Percentiles rank a stretch among this genome's conserved stretches.
These are phyloP conservation scores for Botrytis tulipae DNA, from an alignment of 2,329 filamentous ascomycete genomes.

Conservation along the genomic window DNA sequence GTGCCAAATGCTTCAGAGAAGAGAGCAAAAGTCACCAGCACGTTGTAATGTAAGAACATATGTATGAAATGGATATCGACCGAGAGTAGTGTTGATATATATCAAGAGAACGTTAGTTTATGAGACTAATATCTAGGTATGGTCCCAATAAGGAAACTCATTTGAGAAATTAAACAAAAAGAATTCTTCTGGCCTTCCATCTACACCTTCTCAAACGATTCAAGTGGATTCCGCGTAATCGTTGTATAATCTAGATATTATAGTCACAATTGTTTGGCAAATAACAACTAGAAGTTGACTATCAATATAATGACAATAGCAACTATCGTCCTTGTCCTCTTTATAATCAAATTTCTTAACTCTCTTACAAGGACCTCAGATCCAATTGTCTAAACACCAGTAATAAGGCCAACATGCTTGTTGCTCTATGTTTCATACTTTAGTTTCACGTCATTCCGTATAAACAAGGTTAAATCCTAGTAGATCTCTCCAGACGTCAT, in stretches of 20 bases:
- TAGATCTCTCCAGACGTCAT: rapidly evolving
- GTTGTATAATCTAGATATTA: neutral
- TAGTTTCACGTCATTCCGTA: rapidly evolving
- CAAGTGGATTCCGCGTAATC: neutral
- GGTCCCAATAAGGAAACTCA: neutral
- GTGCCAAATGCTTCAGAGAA: neutral
- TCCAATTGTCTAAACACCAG: rapidly evolving
- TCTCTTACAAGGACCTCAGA: rapidly evolving
- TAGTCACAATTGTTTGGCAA: neutral
- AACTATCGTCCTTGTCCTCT: neutral
- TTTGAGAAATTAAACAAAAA: neutral
- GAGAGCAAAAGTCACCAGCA: neutral
- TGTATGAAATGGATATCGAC: too few relatives aligned
- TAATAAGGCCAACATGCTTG: rapidly evolving
- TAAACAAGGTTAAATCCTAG: rapidly evolving
- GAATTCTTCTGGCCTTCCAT: rapidly evolving
- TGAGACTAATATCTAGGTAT: rapidly evolving
- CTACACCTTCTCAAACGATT: neutral
- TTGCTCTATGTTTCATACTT: neutral
- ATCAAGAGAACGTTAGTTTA: rapidly evolving
- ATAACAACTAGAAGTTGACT: rapidly evolving
- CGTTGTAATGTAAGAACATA: neutral
- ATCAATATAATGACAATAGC: neutral
- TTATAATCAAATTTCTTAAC: neutral
- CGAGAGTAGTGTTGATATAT: too few relatives aligned